Base-by-base conservation (phyloP, 495 filamentous ascomycete genomes). In the Xylaria curta region DNA sequence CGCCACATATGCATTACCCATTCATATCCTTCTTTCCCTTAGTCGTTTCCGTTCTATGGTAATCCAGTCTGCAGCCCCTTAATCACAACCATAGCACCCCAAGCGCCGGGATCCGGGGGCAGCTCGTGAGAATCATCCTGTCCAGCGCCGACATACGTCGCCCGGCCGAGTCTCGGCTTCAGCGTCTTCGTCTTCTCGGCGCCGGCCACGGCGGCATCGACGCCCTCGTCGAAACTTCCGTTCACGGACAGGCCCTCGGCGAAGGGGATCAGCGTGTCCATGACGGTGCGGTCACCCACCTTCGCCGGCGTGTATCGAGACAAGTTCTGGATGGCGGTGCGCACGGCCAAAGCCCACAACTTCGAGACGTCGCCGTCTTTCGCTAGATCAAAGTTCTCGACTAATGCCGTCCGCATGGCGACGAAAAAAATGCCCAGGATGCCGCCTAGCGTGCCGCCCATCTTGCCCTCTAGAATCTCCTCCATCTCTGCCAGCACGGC, bases 381-480 rank as follows among this genome's bases (percentile, higher is more conserved):
- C 3, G 72, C 79, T 4, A 82, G 72, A 0, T 62, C 78, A 38
- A 77, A 69, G 81, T 83, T 78, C 47, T 84, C 80, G 59, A 84
- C 72, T 24, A 89, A 75, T 0, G 84, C 80, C 33, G 82, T 82
- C 19, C 87, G 82, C 72, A 89, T 82, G 19, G 87, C 85, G 7
- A 89, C 87, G 66, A 90, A 84, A 70, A 90, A 83, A 65, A 91
- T 91, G 51, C 83, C 84, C 19, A 90, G 79, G 33, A 91, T 90
- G 4, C 87, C 89, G 21, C 88, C 89, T 15, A 90, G 78, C 0
- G 87, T 89, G 17, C 89, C 89, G 19, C 89, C 89, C 81, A 90
- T 87, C 75, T 87, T 86, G 72, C 82, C 76, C 72, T 90, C 88
- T 9, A 90, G 83, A 28, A 87, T 86, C 53, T 87, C 85, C 51